Evolutionary conservation across 371 early-diverging fungal species (phyloP).

Genomic region (Mucor lusitanicus): DNA sequence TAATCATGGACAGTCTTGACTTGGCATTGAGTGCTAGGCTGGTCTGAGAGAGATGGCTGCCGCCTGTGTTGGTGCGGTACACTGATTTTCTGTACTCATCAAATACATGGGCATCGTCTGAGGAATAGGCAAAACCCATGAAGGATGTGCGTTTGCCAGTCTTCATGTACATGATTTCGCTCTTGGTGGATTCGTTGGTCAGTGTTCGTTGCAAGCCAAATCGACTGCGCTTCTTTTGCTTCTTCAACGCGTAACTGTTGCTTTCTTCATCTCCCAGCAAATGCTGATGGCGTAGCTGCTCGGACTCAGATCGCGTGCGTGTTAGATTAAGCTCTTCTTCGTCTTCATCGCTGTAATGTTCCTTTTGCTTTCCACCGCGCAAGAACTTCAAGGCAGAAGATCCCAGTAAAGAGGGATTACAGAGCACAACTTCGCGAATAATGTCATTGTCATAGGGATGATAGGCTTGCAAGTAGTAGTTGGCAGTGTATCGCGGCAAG

Average conservation of each 20-base stretch:
- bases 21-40: not conserved
- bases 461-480: constrained; percentile 53
- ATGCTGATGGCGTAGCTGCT: not conserved
- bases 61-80: constrained; percentile 33
- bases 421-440: constrained; percentile 56
- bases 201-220: constrained; percentile 23
- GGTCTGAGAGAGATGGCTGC: not conserved
- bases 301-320: constrained; percentile 29
- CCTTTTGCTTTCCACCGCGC: not conserved
- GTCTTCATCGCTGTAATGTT: constrained; percentile 4
- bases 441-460: constrained; percentile 68
- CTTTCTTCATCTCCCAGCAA: constrained; percentile 15
- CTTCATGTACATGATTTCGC: constrained; percentile 51
- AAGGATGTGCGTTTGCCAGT: constrained; percentile 50
- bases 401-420: constrained; percentile 4
- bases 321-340: constrained; percentile 37
- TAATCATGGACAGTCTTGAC: constrained; percentile 10
- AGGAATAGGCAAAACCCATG: constrained; percentile 51
- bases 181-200: constrained; percentile 27
- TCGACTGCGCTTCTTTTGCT: constrained; percentile 7
- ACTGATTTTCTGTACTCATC: constrained; percentile 46
- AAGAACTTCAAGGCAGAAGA: not conserved
- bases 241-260: not conserved
- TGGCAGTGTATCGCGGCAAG: constrained; percentile 53
- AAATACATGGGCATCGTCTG: constrained; percentile 49